Conservation (phyloP, 257 asterid species). For the Jaltomata sinuosa region DNA sequence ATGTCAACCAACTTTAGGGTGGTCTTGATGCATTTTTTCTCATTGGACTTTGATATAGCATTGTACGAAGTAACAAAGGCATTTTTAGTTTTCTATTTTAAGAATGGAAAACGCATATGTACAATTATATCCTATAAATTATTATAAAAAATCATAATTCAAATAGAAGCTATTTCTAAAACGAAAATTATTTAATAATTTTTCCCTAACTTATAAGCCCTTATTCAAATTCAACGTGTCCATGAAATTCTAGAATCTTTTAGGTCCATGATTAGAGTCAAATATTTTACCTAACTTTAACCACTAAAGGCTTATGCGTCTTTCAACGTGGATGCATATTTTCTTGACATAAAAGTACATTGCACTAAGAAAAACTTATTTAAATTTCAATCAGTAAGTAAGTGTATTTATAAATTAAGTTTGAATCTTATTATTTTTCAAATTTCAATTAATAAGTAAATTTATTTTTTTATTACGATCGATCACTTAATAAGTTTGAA, state of each 20-base stretch:
- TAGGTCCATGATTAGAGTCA: background rate
- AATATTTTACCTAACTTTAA: background rate
- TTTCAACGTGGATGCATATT: background rate
- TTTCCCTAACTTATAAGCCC: background rate
- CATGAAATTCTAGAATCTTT: background rate
- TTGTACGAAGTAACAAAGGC: background rate
- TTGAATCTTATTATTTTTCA: too few species aligned
- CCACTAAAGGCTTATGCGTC: background rate
- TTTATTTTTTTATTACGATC: too few species aligned
- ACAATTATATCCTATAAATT: background rate
- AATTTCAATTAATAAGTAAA: too few species aligned
- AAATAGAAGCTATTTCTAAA: background rate
- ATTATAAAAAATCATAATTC: background rate
- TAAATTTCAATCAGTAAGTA: too few species aligned
- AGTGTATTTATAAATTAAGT: too few species aligned
- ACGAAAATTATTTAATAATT: background rate
- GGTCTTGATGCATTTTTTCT: too few species aligned
- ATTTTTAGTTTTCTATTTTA: background rate
- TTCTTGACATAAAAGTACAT: background rate
- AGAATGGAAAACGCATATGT: background rate
- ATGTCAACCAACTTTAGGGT: too few species aligned
- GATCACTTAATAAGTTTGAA: too few species aligned
- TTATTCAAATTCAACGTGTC: background rate
- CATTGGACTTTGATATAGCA: background rate
- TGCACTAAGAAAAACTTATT: background rate